These are phyloP conservation scores for Bruguiera gymnorhiza DNA, from an alignment of 345 rosid species.

Conservation along the genomic window DNA sequence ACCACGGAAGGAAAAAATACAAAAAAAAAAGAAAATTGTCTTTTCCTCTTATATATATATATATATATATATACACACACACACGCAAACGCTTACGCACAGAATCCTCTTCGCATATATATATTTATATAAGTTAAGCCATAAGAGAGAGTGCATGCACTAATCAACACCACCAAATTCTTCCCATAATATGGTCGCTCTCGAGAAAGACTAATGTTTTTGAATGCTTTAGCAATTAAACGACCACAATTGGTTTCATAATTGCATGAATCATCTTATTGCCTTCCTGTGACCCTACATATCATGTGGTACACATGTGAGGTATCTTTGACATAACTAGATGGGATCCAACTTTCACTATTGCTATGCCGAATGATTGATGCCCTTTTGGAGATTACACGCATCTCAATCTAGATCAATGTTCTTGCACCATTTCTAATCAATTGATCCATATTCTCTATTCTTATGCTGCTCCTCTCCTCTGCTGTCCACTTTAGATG, in stretches of 20 bases:
- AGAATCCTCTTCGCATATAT: too few species aligned
- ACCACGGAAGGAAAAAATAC: too few species aligned
- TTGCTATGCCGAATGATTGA: neutral
- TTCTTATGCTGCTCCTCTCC: neutral
- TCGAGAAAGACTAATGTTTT: neutral
- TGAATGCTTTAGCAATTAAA: neutral
- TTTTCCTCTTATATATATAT: too few species aligned
- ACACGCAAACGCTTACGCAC: too few species aligned
- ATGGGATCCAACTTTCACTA: neutral
- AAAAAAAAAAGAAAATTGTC: too few species aligned
- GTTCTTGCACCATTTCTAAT: neutral
- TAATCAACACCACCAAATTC: too few species aligned
- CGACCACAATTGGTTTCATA: neutral
- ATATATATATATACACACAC: too few species aligned
- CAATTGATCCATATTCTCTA: neutral
- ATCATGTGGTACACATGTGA: conserved; percentile 18
- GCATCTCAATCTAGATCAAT: conserved; percentile 11
- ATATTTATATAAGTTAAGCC: too few species aligned
- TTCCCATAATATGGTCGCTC: too few species aligned
- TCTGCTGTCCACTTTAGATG: too few species aligned
- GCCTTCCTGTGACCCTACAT: neutral
- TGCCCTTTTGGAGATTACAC: conserved; percentile 3
- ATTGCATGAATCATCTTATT: neutral
- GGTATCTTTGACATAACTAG: conserved; percentile 7
- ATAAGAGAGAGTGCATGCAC: too few species aligned